These are phyloP conservation scores for Ogataea naganishii DNA, from an alignment of 805 yeast species.

Conservation along the genomic window DNA sequence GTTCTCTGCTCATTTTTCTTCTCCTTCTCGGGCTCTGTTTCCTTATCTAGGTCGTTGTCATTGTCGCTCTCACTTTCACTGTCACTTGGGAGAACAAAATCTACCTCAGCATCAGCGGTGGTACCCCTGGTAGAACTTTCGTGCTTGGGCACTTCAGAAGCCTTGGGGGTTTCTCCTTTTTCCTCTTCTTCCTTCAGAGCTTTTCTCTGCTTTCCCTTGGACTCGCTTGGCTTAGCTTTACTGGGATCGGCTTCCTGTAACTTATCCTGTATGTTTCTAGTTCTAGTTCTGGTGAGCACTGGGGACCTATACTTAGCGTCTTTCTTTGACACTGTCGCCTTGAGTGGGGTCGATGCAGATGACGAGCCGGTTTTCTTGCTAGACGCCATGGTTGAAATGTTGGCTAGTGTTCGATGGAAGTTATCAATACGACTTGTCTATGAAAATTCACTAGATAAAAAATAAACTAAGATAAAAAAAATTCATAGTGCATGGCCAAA, in stretches of 20 bases:
- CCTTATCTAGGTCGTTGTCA: conserved; percentile 10
- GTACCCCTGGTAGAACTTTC: conserved; percentile 8
- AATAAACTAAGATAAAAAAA: too few species aligned
- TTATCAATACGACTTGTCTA: too few species aligned
- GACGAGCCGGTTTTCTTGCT: too few species aligned
- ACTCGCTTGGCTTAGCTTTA: conserved; percentile 4
- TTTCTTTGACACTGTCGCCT: too few species aligned
- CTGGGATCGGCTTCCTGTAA: conserved; percentile 2
- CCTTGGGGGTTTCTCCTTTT: conserved; percentile 9
- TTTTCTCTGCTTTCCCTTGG: conserved; percentile 9
- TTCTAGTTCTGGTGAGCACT: conserved; percentile 14
- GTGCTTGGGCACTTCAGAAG: conserved; percentile 8
- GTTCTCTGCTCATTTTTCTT: conserved; percentile 11
- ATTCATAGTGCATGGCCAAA: too few species aligned
- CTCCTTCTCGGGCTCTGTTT: conserved; percentile 21
- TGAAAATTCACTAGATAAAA: too few species aligned
- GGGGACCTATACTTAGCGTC: too few species aligned
- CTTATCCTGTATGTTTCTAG: conserved; percentile 5
- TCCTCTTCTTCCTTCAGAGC: conserved; percentile 4
- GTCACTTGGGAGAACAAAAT: conserved; percentile 12
- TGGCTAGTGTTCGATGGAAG: too few species aligned
- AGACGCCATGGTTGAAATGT: too few species aligned
- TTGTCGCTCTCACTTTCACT: conserved; percentile 12
- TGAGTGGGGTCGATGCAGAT: too few species aligned
- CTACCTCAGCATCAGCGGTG: conserved; percentile 10